A percentile compares a stretch with the other conserved stretches of the same genome.
These are phyloP conservation scores for Mucor sp. DNA, from an alignment of 371 early-diverging fungal genomes.

Conservation along the genomic window DNA sequence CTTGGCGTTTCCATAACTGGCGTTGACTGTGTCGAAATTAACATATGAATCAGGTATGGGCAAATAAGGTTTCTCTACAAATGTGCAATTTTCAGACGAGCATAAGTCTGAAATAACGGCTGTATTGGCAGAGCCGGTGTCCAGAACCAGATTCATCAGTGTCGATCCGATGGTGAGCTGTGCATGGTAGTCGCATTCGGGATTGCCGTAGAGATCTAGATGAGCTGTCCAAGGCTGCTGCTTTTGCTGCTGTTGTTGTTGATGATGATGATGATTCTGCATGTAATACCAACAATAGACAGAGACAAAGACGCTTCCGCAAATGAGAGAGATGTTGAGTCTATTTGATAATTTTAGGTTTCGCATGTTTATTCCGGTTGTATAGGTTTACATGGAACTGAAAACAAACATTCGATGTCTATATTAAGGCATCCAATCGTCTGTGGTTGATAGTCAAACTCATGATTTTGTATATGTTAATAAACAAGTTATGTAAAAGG, in stretches of 20 bases:
- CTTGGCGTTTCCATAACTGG: conserved; percentile 11
- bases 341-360: background rate
- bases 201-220: conserved; percentile 8
- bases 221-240: conserved; percentile 9
- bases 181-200: conserved; percentile 16
- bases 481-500: background rate
- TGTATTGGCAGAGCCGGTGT: conserved; percentile 13
- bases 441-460: background rate
- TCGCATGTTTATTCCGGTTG: background rate
- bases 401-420: background rate
- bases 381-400: background rate
- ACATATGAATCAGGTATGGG: background rate
- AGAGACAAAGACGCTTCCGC: background rate
- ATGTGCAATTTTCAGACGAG: conserved; percentile 4
- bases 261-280: background rate
- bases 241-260: background rate
- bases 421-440: background rate
- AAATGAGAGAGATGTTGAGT: background rate
- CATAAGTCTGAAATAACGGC: conserved; percentile 8
- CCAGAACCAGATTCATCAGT: conserved; percentile 11
- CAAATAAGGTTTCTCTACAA: conserved; percentile 12
- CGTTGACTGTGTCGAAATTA: conserved; percentile 5
- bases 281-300: background rate
- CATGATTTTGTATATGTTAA: background rate
- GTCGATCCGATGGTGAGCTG: conserved; percentile 11